Percentiles rank a stretch among this genome's conserved stretches.
These are phyloP conservation scores for Verruconis gallopava DNA, from an alignment of 2,329 filamentous ascomycete genomes.

Conservation along the genomic window DNA sequence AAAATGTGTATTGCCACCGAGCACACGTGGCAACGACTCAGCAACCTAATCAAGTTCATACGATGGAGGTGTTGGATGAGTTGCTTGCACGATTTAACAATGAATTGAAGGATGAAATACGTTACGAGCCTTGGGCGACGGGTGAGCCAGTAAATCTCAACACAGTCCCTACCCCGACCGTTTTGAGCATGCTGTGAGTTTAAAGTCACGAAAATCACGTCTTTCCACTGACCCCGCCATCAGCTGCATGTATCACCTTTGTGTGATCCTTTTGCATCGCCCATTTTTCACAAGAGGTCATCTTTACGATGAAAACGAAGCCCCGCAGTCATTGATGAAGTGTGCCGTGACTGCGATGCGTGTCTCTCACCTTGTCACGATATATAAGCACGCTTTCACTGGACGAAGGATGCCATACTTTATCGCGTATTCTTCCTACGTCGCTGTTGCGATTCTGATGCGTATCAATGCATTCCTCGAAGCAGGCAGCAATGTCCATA, in stretches of 20 bases:
- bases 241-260: constrained; percentile 9
- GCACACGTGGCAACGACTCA: constrained; percentile 2
- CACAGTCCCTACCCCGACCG: constrained; percentile 5
- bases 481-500: neutral
- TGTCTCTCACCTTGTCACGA: constrained; percentile 4
- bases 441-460: constrained; percentile 7
- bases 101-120: constrained; percentile 2
- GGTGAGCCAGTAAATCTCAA: constrained; percentile 1
- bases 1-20: constrained; percentile 7
- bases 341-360: constrained; percentile 4
- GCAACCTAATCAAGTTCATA: neutral
- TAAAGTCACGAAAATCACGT: neutral
- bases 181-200: constrained; percentile 7
- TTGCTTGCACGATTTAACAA: constrained; percentile 1
- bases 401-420: constrained; percentile 7
- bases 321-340: neutral
- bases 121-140: constrained; percentile 6
- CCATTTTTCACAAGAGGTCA: constrained; percentile 8
- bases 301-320: constrained; percentile 4
- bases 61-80: constrained; percentile 2
- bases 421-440: constrained; percentile 8
- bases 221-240: neutral
- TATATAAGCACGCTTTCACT: constrained; percentile 7
- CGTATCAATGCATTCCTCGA: constrained; percentile 3
- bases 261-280: constrained; percentile 8